Evolutionary conservation across 2,329 filamentous ascomycete species (phyloP), one percentile per base, ranked within the genome.

Genomic region (Helminthosporium solani): DNA sequence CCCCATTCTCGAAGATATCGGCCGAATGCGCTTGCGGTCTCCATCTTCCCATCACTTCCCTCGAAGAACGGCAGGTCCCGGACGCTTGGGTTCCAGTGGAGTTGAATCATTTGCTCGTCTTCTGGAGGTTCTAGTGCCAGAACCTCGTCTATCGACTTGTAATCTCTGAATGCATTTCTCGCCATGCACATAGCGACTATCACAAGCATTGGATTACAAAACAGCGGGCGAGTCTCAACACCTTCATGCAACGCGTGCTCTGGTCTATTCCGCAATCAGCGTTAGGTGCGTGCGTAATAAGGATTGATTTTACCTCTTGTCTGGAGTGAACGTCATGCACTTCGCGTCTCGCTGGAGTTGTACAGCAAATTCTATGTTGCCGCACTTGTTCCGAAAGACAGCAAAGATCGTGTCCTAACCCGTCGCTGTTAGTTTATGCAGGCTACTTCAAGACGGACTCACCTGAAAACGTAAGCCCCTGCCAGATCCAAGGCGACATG

Each of bases 311-410:
- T 47, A 47, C 39, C 46, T 49, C 33, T 49, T 49, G 19, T 49
- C 23, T 44, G 20, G 35, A 45, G 46, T 49, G 23, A 45, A 49
- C 19, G 42, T 49, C 19, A 49, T 49, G 23, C 23, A 33, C 47
- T 49, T 49, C 16, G 23, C 42, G 38, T 49, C 47, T 45, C 23
- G 20, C 42, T 42, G 14, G 33, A 49, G 47, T 42, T 49, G 19
- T 49, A 49, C 27, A 42, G 42, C 28, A 46, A 49, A 49, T 46
- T 49, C 47, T 46, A 40, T 42, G 23, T 49, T 46, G 20, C 47
- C 18, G 18, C 20, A 42, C 47, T 49, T 42, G 30, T 49, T 49
- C 23, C 28, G 28, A 42, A 49, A 49, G 33, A 49, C 19, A 46
- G 42, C 21, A 46, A 49, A 49, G 37, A 49, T 46, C 27, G 15